These are phyloP conservation scores for Aspergillus clavatus DNA, from an alignment of 2,329 filamentous ascomycete genomes.

Conservation along the genomic window DNA sequence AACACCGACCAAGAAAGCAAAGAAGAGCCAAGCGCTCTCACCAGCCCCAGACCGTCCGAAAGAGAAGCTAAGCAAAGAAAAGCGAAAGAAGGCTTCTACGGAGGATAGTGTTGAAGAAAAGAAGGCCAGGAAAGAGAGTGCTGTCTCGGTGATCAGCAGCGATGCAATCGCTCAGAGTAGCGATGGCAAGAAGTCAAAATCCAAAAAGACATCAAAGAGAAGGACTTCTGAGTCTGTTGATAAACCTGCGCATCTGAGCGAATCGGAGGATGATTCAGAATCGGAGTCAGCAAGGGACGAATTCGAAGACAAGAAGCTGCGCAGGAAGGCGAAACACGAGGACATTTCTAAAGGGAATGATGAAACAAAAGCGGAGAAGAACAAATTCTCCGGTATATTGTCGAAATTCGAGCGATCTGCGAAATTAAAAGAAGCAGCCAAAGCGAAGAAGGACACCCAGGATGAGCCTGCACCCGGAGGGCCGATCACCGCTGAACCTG, in stretches of 20 bases:
- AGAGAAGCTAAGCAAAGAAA: conserved; percentile 25
- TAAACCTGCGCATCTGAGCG: conserved; percentile 25
- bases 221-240: conserved; percentile 21
- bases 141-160: conserved; percentile 23
- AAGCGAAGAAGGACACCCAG: conserved; percentile 10
- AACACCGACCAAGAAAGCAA: conserved; percentile 38
- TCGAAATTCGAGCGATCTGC: conserved; percentile 39
- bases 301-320: neutral
- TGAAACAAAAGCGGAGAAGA: conserved; percentile 18
- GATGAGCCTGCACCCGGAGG: conserved; percentile 7
- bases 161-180: conserved; percentile 23
- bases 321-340: conserved; percentile 3
- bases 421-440: conserved; percentile 17
- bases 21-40: conserved; percentile 21
- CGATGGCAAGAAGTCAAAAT: conserved; percentile 15
- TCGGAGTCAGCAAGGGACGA: conserved; percentile 19
- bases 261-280: conserved; percentile 6
- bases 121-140: conserved; percentile 24
- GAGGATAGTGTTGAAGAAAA: conserved; percentile 32
- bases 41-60: conserved; percentile 23
- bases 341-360: conserved; percentile 21
- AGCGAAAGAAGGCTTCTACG: conserved; percentile 16
- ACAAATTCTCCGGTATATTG: conserved; percentile 34
- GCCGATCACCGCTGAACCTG: conserved; percentile 22
- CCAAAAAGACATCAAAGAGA: conserved; percentile 35